Conservation (phyloP, 139 green algal genomes). For the Volvox africanus region DNA sequence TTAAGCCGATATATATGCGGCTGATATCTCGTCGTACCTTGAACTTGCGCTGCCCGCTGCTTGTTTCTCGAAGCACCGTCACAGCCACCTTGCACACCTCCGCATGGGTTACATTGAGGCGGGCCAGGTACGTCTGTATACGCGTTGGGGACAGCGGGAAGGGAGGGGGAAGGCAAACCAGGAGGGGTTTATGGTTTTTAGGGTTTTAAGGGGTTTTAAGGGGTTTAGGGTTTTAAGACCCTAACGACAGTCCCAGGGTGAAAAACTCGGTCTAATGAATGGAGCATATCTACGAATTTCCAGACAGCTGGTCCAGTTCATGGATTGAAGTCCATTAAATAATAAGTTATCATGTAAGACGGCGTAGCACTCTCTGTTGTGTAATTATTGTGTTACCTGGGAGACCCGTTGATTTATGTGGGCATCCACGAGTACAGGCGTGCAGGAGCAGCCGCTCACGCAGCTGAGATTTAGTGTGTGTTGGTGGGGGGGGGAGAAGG, state of each 20-base stretch:
- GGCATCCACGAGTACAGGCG: not conserved
- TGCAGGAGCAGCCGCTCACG: conserved; percentile 46
- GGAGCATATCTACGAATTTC: too few relatives aligned
- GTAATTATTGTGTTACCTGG: not conserved
- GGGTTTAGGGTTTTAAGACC: not conserved
- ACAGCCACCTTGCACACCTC: not conserved
- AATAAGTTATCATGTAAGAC: too few relatives aligned
- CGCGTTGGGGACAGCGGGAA: not conserved
- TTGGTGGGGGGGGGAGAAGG: not conserved
- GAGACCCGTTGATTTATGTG: conserved; percentile 13
- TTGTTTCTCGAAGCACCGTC: conserved; percentile 35
- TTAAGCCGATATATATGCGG: too few relatives aligned
- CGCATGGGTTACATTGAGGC: conserved; percentile 40
- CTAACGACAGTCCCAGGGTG: too few relatives aligned
- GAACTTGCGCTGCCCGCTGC: conserved; percentile 54
- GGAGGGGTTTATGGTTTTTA: too few relatives aligned
- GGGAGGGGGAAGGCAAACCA: not conserved
- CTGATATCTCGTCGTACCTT: conserved; percentile 52
- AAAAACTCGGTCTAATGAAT: too few relatives aligned
- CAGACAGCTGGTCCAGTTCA: too few relatives aligned
- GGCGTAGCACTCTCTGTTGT: too few relatives aligned
- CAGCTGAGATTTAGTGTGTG: conserved; percentile 51
- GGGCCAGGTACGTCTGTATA: conserved; percentile 18
- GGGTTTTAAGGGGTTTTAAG: not conserved
- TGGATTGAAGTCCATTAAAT: too few relatives aligned